These are phyloP conservation scores for Leccinum fallax DNA, from an alignment of 1,284 basidiomycete genomes.

Conservation along the genomic window DNA sequence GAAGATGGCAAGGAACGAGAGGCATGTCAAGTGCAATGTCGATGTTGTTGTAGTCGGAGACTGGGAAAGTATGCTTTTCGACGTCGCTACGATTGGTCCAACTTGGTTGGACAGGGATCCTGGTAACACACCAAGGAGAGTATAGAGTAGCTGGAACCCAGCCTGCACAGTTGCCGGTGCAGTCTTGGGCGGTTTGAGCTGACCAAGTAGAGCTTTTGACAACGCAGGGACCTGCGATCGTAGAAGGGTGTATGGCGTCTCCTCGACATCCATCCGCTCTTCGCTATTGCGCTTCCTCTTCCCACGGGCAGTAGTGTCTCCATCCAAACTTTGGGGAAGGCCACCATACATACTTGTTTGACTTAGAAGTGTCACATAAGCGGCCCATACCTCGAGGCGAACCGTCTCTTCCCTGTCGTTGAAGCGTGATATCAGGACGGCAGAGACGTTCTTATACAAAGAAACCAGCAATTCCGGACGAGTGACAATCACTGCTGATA, in stretches of 20 bases:
- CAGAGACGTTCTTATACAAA: slow-evolving; percentile 84
- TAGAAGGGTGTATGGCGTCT: slow-evolving; percentile 73
- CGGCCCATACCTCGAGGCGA: slow-evolving; percentile 89
- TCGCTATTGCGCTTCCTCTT: slow-evolving; percentile 84
- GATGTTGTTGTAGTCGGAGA: slow-evolving; percentile 69
- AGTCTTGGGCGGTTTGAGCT: slow-evolving; percentile 82
- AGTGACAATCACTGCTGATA: slow-evolving; percentile 84
- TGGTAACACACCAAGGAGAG: slow-evolving; percentile 78
- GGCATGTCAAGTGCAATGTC: slow-evolving; percentile 74
- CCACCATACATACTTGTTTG: slow-evolving; percentile 83
- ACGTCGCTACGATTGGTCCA: slow-evolving; percentile 58
- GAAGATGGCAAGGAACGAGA: slow-evolving; percentile 85
- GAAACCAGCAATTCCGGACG: slow-evolving; percentile 82
- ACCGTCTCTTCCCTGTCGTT: slow-evolving; percentile 96
- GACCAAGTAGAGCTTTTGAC: slow-evolving; percentile 81
- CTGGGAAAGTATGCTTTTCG: slow-evolving; percentile 64
- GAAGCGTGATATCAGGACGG: slow-evolving; percentile 87
- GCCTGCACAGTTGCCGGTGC: slow-evolving; percentile 80
- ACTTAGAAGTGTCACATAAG: slow-evolving; percentile 79
- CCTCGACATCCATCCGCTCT: slow-evolving; percentile 72
- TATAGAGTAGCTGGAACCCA: slow-evolving; percentile 79
- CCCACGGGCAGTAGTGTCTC: slow-evolving; percentile 51
- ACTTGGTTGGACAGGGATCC: slow-evolving; percentile 82
- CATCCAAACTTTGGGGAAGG: slow-evolving; percentile 53
- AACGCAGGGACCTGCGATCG: slow-evolving; percentile 76